Conservation (phyloP, 441 rosid species). For the Gossypium schwendimanii region DNA sequence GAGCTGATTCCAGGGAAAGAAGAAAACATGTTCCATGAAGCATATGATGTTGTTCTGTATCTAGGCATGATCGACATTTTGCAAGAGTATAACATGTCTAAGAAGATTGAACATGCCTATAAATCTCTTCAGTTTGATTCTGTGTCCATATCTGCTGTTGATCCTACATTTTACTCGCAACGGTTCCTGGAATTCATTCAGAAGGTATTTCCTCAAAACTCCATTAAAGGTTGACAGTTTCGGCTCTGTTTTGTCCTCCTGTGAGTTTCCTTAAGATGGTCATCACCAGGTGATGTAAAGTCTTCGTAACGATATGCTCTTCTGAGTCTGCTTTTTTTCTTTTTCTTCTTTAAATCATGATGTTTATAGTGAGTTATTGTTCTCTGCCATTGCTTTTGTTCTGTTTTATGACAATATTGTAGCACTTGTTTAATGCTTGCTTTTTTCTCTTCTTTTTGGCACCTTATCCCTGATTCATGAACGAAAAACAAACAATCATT, state of each 20-base stretch:
- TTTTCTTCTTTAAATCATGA: neutral
- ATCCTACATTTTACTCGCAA: conserved; percentile 75
- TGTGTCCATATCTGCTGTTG: conserved; percentile 74
- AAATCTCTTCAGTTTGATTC: conserved; percentile 89
- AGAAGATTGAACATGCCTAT: conserved; percentile 91
- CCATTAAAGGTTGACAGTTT: conserved; percentile 10
- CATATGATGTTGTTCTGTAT: conserved; percentile 80
- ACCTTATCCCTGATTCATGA: neutral
- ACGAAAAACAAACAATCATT: neutral
- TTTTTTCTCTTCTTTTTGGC: neutral
- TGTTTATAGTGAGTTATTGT: neutral
- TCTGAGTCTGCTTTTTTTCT: neutral
- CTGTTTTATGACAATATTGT: neutral
- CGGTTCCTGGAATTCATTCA: conserved; percentile 82
- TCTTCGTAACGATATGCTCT: neutral
- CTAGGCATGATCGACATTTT: conserved; percentile 84
- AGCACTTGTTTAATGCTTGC: neutral
- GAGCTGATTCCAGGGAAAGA: conserved; percentile 71
- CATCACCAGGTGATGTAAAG: neutral
- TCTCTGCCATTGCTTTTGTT: neutral
- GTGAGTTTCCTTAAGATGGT: neutral
- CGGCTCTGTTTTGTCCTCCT: neutral
- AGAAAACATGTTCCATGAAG: conserved; percentile 59
- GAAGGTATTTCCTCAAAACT: conserved; percentile 61
- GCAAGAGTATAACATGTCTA: conserved; percentile 83